Percentiles rank a stretch among this genome's conserved stretches.
phyloP scores from a whole-genome alignment of 768 basidiomycete species.

The Serendipita indica region DNA sequence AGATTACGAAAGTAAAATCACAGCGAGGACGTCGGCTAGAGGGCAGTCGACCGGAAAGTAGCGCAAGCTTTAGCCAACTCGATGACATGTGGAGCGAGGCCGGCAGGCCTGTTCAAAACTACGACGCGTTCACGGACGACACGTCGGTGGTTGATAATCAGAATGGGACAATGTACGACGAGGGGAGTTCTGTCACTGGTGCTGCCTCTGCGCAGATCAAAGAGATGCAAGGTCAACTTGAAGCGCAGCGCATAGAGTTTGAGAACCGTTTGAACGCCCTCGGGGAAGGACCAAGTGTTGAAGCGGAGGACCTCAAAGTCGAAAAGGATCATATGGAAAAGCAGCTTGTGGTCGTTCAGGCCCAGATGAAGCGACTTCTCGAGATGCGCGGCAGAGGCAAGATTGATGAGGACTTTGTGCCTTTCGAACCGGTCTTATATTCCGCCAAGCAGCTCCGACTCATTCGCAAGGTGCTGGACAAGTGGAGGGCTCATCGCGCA shows the following conservation, averaged over 20 bases:
- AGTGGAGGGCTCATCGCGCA: constrained; percentile 70
- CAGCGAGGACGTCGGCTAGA: constrained; percentile 40
- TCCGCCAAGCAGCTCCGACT: constrained; percentile 66
- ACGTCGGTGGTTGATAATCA: constrained; percentile 62
- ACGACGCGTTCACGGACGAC: constrained; percentile 67
- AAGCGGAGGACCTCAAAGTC: constrained; percentile 73
- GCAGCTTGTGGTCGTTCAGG: constrained; percentile 64
- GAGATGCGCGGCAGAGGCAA: constrained; percentile 69
- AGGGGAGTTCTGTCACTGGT: constrained; percentile 41
- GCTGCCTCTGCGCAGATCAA: constrained; percentile 21
- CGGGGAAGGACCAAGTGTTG: constrained; percentile 34
- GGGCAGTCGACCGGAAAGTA: constrained; percentile 68
- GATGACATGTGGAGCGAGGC: constrained; percentile 85
- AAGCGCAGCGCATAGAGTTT: constrained; percentile 30
- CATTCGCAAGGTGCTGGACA: constrained; percentile 67
- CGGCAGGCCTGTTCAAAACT: constrained; percentile 59
- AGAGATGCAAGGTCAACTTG: constrained; percentile 60
- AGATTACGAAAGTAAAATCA: constrained; percentile 83
- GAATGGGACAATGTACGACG: constrained; percentile 47
- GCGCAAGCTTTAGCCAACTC: constrained; percentile 55
- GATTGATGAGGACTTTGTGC: constrained; percentile 41
- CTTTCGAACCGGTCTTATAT: constrained; percentile 72
- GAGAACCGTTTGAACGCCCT: constrained; percentile 48
- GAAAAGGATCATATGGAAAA: constrained; percentile 91
- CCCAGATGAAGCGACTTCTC: constrained; percentile 68